Conservation (phyloP, 306 rosid species). For the Clitoria ternatea region DNA sequence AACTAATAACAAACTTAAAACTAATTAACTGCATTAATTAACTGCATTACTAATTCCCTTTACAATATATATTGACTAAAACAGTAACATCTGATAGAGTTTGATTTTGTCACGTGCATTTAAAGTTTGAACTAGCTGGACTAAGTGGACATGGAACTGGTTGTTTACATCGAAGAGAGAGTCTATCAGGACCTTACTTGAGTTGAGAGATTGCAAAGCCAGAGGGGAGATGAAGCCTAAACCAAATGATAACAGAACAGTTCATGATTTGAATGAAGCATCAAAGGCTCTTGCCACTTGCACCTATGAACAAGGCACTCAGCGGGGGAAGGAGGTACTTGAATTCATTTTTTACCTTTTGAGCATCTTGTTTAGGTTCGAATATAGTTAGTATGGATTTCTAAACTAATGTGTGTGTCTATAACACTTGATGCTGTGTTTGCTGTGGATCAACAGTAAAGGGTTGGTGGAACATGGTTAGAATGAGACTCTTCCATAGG, state of each 20-base stretch:
- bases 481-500: constrained; percentile 48
- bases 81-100: not conserved
- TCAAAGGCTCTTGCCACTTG: constrained; percentile 47
- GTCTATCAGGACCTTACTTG: constrained; percentile 43
- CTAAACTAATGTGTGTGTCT: too few species aligned
- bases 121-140: constrained; percentile 54
- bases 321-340: constrained; percentile 62
- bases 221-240: not conserved
- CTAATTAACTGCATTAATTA: too few species aligned
- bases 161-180: constrained; percentile 64
- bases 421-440: too few species aligned
- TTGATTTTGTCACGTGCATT: not conserved
- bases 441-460: constrained; percentile 37
- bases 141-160: constrained; percentile 64
- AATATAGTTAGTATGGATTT: constrained; percentile 44
- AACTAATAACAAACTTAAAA: too few species aligned
- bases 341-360: too few species aligned
- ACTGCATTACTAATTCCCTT: too few species aligned
- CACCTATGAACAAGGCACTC: constrained; percentile 51
- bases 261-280: constrained; percentile 46
- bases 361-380: too few species aligned
- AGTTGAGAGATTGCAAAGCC: constrained; percentile 23
- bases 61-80: too few species aligned
- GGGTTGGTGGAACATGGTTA: constrained; percentile 68
- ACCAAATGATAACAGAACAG: constrained; percentile 27